Conservation (phyloP, 345 rosid genomes). For the Anacardium occidentale region DNA sequence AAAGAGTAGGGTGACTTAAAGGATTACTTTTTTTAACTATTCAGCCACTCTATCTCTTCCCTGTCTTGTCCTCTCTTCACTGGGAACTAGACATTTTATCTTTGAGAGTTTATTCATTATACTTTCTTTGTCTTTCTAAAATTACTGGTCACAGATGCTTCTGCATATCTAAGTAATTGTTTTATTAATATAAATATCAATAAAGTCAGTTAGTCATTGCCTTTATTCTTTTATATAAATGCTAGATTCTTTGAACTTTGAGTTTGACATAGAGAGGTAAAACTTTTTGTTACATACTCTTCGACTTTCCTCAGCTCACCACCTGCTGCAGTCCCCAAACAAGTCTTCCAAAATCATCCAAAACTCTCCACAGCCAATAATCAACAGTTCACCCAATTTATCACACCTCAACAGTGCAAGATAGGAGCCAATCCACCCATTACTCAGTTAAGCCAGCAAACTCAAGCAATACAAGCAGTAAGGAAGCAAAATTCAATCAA, state of each 20-base stretch:
- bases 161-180: slow-evolving; percentile 1
- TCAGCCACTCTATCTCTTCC: neutral
- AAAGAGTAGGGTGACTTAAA: neutral
- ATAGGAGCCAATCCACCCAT: too few relatives aligned
- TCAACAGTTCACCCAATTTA: too few relatives aligned
- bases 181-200: neutral
- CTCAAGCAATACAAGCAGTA: too few relatives aligned
- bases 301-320: too few relatives aligned
- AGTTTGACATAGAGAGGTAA: neutral
- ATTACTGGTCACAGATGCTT: neutral
- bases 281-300: too few relatives aligned
- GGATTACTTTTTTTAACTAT: neutral
- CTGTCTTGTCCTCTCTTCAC: neutral
- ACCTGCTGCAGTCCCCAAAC: too few relatives aligned
- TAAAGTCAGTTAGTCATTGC: neutral
- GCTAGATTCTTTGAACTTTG: neutral
- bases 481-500: too few relatives aligned
- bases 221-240: neutral
- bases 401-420: too few relatives aligned
- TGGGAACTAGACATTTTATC: neutral
- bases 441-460: too few relatives aligned
- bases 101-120: neutral
- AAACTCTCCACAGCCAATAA: too few relatives aligned
- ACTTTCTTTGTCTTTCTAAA: neutral
- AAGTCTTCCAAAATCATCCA: too few relatives aligned